Base-by-base conservation (phyloP, 129 eudicot genomes). In the Flaveria brownii region DNA sequence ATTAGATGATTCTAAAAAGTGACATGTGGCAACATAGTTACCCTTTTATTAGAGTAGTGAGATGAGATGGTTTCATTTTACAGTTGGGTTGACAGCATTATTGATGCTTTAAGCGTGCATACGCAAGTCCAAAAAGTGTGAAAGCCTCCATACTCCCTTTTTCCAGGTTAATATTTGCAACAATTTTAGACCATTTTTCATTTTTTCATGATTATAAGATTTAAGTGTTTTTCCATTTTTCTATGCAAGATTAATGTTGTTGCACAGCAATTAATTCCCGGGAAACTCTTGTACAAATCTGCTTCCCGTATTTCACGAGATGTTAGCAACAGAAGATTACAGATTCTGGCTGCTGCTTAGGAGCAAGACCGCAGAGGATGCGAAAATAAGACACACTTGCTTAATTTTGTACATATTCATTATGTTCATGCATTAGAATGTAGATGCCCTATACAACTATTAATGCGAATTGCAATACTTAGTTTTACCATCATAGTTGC, bases 71-170 rank as follows among this genome's bases (percentile, higher is more conserved):
- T 66, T 77, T 39, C 33, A 17, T 36, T 82, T 77, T 72, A 75
- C 90, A 92, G 96, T 75, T 89, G 98, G 98, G 87, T 89, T 69
- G 78, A 83, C 26, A 87, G 91, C 80, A 85, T 92, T 71, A 82
- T 90, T 20, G 98, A 92, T 42, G 96, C 98, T 36, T 80, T 90
- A 73, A 77, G 71, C 65, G 82, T 83, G 62, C 90, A 90, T 43
- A 80, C 86, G 66, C 87, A 83, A 68, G 69, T 80, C 14, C 92
- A 85, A 77, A 86, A 86, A 88, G 92, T 85, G 55, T 84, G 77
- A 76, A n/a, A 51, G 64, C 70, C 46, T 81, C 42, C 9, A 66
- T 5, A 41, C 15, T 23, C 22, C 17, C 39, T 13, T 72, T 51
- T 63, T 79, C 74, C 74, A 79, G 83, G 74, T 72, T 50, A 49